Base-by-base conservation (phyloP, 495 filamentous ascomycete genomes). In the Peziza echinospora region DNA sequence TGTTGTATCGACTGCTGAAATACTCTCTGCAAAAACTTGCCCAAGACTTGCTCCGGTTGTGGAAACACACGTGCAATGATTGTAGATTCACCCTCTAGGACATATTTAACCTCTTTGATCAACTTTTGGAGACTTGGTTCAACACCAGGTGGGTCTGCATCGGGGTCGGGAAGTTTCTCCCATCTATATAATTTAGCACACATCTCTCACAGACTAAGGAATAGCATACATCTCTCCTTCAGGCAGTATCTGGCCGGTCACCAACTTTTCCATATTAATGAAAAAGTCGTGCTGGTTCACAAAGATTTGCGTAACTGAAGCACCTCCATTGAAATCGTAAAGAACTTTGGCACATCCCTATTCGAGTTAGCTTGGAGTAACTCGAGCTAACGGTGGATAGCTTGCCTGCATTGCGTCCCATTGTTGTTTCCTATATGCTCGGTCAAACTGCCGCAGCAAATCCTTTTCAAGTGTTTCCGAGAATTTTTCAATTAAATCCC, bases 201-300 rank as follows among this genome's bases (percentile, higher is more conserved):
- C n/a, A 34, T 8, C 8, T 19, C 28, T 45, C 13, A 16, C 6
- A 44, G 19, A 5, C 19, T n/a, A 25, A 5, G 13, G 44, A 19
- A 6, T n/a, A 22, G 30, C 25, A 26, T 46, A 84, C 16, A 73
- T 77, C 53, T 92, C 84, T 21, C 73, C 71, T 56, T 93, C 84
- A 4, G 75, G 65, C 3, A 66, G 13, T 16, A 96, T 76, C 59
- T 99, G 87, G 51, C 94, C 91, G 0, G 82, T 84, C 16, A 93
- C 78, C 49, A 93, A 65, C 54, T 91, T 82, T 57, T 79, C 83
- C 13, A 82, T 69, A 53, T 94, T 85, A 54, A 99, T 94, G 65
- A 99, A 99, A 64, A 96, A 96, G 57, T 93, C 80, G 64, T 96
- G 91, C 63, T 99, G 91, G 62, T 99, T 99, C 53, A 99, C 87